A percentile compares a stretch with the other conserved stretches of the same genome.
phyloP scores from a whole-genome alignment of 768 basidiomycete species.

The Lactifluus volemus region DNA sequence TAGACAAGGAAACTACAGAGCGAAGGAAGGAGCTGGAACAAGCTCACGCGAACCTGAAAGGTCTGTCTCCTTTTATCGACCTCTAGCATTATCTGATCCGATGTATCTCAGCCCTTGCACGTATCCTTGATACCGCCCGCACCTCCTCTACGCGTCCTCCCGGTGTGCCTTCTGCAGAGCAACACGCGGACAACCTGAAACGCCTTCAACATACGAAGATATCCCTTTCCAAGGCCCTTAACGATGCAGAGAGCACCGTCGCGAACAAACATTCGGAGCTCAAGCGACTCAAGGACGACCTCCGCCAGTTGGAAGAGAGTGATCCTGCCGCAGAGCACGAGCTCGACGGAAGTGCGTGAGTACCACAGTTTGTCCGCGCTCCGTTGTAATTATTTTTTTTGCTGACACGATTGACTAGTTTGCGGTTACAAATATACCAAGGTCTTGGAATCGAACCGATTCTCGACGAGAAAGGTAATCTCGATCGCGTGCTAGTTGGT shows the following conservation, averaged over 20 bases:
- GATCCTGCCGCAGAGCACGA: conserved; percentile 72
- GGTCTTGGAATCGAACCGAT: conserved; percentile 67
- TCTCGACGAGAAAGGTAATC: conserved; percentile 39
- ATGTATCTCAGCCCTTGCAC: conserved; percentile 44
- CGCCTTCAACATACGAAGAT: conserved; percentile 55
- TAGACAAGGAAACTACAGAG: conserved; percentile 45
- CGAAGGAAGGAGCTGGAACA: conserved; percentile 64
- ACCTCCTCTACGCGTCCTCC: conserved; percentile 61
- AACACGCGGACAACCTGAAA: conserved; percentile 52
- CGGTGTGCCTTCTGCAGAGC: conserved; percentile 57
- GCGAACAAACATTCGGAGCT: conserved; percentile 66
- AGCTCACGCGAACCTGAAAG: conserved; percentile 54
- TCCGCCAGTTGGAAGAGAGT: conserved; percentile 49
- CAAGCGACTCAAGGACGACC: conserved; percentile 56
- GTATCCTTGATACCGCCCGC: conserved; percentile 58
- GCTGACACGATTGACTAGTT: conserved; percentile 30
- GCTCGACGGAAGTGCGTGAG: conserved; percentile 61
- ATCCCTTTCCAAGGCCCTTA: conserved; percentile 65
- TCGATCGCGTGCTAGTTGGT: conserved; percentile 63
- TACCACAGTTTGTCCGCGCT: neutral
- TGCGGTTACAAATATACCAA: conserved; percentile 61
- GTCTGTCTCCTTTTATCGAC: conserved; percentile 26
- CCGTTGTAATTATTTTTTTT: neutral
- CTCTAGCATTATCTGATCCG: neutral
- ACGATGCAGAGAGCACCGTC: conserved; percentile 56